Percentiles rank a stretch among this genome's conserved stretches.
Conservation (phyloP, 31 red algal species). For the Asparagopsis taxiformis region DNA sequence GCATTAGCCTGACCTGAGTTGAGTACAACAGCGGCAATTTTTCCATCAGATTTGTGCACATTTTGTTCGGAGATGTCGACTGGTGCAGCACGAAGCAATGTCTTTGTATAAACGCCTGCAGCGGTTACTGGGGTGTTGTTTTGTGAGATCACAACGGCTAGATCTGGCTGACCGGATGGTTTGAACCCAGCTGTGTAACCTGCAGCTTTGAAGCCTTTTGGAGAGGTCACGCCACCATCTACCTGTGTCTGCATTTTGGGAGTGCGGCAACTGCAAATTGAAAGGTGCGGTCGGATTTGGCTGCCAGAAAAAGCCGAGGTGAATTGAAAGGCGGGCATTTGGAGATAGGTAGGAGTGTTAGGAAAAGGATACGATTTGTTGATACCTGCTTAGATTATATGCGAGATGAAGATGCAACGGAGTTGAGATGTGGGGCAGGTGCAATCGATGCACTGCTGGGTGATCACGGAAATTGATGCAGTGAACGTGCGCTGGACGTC, state of each 20-base stretch:
- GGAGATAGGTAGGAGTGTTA: too few species aligned
- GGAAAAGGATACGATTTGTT: too few species aligned
- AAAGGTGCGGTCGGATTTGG: not conserved
- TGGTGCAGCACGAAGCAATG: slow-evolving; percentile 85
- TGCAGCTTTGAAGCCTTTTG: slow-evolving; percentile 86
- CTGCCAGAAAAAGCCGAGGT: not conserved
- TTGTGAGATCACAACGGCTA: slow-evolving; percentile 70
- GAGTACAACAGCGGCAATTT: slow-evolving; percentile 75
- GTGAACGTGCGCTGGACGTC: too few species aligned
- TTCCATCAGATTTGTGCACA: slow-evolving; percentile 34
- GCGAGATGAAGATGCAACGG: too few species aligned
- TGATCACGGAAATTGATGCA: too few species aligned
- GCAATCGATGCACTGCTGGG: too few species aligned
- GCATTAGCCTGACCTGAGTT: slow-evolving; percentile 99
- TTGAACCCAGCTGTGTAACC: slow-evolving; percentile 93
- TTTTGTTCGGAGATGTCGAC: slow-evolving; percentile 76
- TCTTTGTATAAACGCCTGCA: slow-evolving; percentile 90
- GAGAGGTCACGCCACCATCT: slow-evolving; percentile 82
- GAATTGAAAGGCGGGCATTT: not conserved
- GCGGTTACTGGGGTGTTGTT: slow-evolving; percentile 40
- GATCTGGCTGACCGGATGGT: slow-evolving; percentile 80
- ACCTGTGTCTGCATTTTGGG: slow-evolving; percentile 39
- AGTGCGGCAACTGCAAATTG: not conserved
- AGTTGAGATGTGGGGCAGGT: too few species aligned
- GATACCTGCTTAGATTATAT: too few species aligned